phyloP scores from a whole-genome alignment of 2,329 filamentous ascomycete genomes.

The Pseudodiploospora longispora region DNA sequence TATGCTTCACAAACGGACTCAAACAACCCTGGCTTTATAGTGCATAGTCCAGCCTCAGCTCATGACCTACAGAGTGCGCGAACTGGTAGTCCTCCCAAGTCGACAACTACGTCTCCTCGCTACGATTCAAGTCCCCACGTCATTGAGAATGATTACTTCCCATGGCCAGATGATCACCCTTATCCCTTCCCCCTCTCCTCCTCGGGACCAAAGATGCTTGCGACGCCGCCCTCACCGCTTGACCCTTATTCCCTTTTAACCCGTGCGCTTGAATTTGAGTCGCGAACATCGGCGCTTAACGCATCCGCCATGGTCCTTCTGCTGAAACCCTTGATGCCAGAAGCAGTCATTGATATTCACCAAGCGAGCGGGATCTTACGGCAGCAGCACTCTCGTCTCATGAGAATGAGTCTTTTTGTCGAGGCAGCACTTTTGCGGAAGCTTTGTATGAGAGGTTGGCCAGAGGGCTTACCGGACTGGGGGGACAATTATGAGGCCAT shows the following conservation, averaged over 20 bases:
- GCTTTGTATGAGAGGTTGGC: conserved; percentile 51
- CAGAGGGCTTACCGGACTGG: conserved; percentile 41
- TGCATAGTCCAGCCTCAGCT: conserved; percentile 7
- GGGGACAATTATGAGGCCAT: conserved; percentile 47
- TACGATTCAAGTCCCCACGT: conserved; percentile 34
- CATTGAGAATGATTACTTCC: conserved; percentile 51
- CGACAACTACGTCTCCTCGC: conserved; percentile 19
- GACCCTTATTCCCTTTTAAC: conserved; percentile 47
- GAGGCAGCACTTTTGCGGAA: conserved; percentile 56
- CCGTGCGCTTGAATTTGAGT: conserved; percentile 49
- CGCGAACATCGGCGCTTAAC: conserved; percentile 46
- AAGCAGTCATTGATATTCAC: conserved; percentile 44
- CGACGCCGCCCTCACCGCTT: conserved; percentile 30
- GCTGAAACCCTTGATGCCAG: conserved; percentile 48
- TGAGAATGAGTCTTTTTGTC: conserved; percentile 50
- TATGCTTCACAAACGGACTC: conserved; percentile 21
- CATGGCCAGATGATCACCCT: conserved; percentile 48
- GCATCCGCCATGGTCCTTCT: conserved; percentile 55
- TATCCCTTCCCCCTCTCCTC: conserved; percentile 40
- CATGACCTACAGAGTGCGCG: conserved; percentile 12
- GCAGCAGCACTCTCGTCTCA: conserved; percentile 53
- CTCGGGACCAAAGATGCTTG: conserved; percentile 5
- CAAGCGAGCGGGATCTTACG: conserved; percentile 49
- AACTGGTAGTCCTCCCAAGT: conserved; percentile 18
- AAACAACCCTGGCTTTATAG: conserved; percentile 10